A percentile compares a stretch with the other conserved stretches of the same genome.
Evolutionary conservation across 75 land plant genomes (phyloP).

Genomic region (Picea glauca): DNA sequence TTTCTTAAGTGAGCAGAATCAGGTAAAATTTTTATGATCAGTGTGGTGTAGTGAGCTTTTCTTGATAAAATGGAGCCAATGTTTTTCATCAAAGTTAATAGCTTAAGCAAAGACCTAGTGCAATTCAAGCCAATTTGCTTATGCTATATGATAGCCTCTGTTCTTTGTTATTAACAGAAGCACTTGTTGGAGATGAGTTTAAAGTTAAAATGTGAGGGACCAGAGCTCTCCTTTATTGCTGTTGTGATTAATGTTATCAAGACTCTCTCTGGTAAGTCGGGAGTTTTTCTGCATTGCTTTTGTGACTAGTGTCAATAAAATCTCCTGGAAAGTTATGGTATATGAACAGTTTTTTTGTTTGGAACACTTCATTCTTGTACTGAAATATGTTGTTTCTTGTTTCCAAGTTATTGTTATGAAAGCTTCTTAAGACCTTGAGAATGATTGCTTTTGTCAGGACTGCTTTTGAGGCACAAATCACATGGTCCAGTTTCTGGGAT

Average conservation of each 20-base stretch:
- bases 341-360: background rate
- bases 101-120: too few relatives aligned
- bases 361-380: conserved; percentile 1
- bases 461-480: conserved; percentile 10
- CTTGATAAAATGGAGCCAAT: too few relatives aligned
- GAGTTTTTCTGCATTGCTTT: background rate
- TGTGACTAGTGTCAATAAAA: too few relatives aligned
- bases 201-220: conserved; percentile 22
- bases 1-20: conserved; percentile 94
- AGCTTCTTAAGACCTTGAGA: background rate
- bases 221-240: conserved; percentile 43
- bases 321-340: background rate
- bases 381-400: background rate
- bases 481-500: background rate
- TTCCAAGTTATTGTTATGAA: background rate
- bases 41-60: too few relatives aligned
- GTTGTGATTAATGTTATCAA: conserved; percentile 62
- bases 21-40: conserved; percentile 43
- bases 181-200: conserved; percentile 65
- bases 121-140: too few relatives aligned
- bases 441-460: conserved; percentile 2
- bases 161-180: conserved; percentile 31
- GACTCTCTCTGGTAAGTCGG: conserved; percentile 59
- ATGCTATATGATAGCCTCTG: background rate
- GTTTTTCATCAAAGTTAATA: too few relatives aligned